Evolutionary conservation across 2,329 filamentous ascomycete species (phyloP).

Genomic region (Fusarium penzigii): DNA sequence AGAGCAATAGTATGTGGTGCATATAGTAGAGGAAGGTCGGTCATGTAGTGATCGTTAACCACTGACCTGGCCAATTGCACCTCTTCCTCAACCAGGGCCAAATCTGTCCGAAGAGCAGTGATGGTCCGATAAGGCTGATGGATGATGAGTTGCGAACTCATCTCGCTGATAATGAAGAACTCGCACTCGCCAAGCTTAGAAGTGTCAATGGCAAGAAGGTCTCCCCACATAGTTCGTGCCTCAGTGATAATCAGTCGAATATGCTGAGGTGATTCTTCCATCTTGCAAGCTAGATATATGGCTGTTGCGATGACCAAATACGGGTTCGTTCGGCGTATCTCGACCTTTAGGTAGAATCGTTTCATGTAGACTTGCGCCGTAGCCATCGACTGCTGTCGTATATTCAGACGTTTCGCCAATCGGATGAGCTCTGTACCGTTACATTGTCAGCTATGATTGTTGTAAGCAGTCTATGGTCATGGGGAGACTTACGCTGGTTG

Average conservation of each 20-base stretch:
- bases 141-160: conserved; percentile 85
- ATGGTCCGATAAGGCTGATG: conserved; percentile 89
- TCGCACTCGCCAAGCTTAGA: conserved; percentile 91
- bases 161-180: conserved; percentile 87
- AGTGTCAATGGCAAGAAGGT: conserved; percentile 73
- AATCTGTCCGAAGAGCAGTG: conserved; percentile 66
- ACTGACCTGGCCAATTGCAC: conserved; percentile 75
- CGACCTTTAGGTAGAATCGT: conserved; percentile 87
- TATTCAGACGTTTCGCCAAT: conserved; percentile 78
- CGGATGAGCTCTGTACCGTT: conserved; percentile 68
- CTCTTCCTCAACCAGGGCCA: conserved; percentile 77
- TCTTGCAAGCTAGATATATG: conserved; percentile 94
- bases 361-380: conserved; percentile 95
- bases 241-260: conserved; percentile 89
- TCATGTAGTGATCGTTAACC: conserved; percentile 91
- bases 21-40: conserved; percentile 83
- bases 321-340: conserved; percentile 89
- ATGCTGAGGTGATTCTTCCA: conserved; percentile 96
- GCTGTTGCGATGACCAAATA: conserved; percentile 92
- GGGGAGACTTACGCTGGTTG: conserved; percentile 70
- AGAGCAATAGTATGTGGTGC: conserved; percentile 88
- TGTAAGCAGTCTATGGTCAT: too few relatives aligned
- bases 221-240: conserved; percentile 81
- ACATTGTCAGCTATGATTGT: conserved; percentile 4
- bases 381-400: conserved; percentile 89